phyloP scores from a whole-genome alignment of 1,139 yeast genomes.

The Trichomonascaceae sp. region DNA sequence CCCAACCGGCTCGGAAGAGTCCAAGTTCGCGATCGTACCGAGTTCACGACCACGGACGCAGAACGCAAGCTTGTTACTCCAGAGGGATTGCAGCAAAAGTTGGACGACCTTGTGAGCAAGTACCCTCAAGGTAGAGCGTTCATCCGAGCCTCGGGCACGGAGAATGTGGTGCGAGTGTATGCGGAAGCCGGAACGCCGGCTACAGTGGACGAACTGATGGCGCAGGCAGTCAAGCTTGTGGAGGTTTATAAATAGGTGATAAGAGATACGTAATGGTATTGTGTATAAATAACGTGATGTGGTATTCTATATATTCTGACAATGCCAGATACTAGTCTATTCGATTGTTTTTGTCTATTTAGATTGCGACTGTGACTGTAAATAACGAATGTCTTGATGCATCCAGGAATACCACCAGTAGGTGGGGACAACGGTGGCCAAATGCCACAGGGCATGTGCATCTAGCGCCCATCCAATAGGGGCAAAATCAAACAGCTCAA shows the following conservation, averaged over 20 bases:
- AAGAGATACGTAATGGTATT: too few relatives aligned
- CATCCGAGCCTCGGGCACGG: slow-evolving; percentile 97
- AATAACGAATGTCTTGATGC: slow-evolving; percentile 19
- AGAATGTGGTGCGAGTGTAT: slow-evolving; percentile 90
- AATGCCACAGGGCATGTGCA: slow-evolving; percentile 92
- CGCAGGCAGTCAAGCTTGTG: slow-evolving; percentile 30
- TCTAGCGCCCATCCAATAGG: slow-evolving; percentile 57
- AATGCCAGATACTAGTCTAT: too few relatives aligned
- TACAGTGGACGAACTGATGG: slow-evolving; percentile 43
- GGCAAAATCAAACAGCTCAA: slow-evolving; percentile 83
- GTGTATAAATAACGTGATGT: too few relatives aligned
- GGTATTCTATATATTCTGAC: too few relatives aligned
- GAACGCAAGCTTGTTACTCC: slow-evolving; percentile 76
- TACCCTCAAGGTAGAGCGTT: slow-evolving; percentile 66
- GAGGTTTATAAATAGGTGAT: slow-evolving; percentile 13
- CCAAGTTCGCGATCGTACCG: slow-evolving; percentile 65
- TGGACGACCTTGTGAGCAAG: slow-evolving; percentile 50
- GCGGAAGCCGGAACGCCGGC: slow-evolving; percentile 64
- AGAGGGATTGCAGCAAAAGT: slow-evolving; percentile 56
- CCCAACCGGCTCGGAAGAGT: slow-evolving; percentile 80
- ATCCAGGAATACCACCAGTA: slow-evolving; percentile 29
- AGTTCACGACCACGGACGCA: slow-evolving; percentile 79
- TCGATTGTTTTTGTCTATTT: too few relatives aligned
- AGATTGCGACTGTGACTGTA: too few relatives aligned
- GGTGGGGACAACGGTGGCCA: slow-evolving; percentile 28